These are phyloP conservation scores for Cinnamomum micranthum DNA, from an alignment of 164 flowering plant species.

Conservation along the genomic window DNA sequence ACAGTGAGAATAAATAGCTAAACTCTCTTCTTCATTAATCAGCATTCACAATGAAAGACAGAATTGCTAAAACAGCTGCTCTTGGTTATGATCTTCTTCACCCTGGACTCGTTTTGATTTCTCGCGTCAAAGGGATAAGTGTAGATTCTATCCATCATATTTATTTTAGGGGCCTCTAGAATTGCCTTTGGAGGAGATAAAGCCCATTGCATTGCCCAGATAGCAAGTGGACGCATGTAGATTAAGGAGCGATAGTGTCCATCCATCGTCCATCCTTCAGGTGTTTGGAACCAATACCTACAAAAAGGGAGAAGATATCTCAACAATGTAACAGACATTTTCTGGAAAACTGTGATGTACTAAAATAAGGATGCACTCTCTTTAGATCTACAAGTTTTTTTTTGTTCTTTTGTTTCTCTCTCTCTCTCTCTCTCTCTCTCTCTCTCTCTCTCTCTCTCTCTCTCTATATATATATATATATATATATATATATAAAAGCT, in stretches of 20 bases:
- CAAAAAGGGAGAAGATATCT: neutral
- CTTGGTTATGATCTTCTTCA: constrained; percentile 40
- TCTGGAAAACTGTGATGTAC: no score
- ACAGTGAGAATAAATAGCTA: neutral
- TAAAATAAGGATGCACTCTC: no score
- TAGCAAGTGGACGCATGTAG: constrained; percentile 88
- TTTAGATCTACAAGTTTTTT: no score
- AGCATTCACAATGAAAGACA: constrained; percentile 60
- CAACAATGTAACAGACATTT: neutral
- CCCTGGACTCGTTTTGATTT: constrained; percentile 30
- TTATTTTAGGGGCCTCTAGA: constrained; percentile 65
- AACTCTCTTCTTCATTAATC: constrained; percentile 2
- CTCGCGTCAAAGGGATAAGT: constrained; percentile 23
- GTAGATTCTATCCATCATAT: constrained; percentile 64
- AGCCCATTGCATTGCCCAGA: constrained; percentile 96
- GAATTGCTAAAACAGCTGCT: constrained; percentile 49
- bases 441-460: no score
- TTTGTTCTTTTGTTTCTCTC: no score
- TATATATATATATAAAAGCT: no score
- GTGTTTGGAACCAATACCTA: constrained; percentile 92
- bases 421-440: no score
- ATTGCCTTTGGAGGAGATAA: constrained; percentile 63
- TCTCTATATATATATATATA: no score
- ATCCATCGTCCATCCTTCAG: constrained; percentile 84
- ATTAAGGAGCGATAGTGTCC: constrained; percentile 84